Percentiles rank a stretch among this genome's conserved stretches.
phyloP scores from a whole-genome alignment of 306 rosid species.

The Prinsepia uniflora region DNA sequence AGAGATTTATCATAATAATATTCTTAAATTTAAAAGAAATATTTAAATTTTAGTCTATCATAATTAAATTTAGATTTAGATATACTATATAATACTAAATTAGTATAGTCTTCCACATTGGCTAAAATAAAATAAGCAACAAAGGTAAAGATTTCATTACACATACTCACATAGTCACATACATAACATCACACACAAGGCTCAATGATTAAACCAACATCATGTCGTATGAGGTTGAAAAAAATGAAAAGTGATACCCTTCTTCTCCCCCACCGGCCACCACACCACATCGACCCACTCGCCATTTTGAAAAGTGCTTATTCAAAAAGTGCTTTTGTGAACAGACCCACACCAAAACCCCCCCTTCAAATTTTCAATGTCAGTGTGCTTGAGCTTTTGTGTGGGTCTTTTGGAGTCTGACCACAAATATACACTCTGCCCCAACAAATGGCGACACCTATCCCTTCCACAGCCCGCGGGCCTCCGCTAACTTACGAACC shows the following conservation, averaged over 20 bases:
- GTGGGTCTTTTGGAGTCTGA: neutral
- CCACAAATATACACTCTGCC: constrained; percentile 29
- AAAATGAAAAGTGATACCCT: constrained; percentile 29
- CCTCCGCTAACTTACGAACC: constrained; percentile 39
- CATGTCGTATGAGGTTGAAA: constrained; percentile 42
- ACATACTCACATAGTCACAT: too few relatives aligned
- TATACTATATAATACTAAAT: too few relatives aligned
- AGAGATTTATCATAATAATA: too few relatives aligned
- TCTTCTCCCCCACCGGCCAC: constrained; percentile 20
- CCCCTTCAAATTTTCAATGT: neutral
- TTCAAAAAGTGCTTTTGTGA: constrained; percentile 26
- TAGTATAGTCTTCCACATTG: neutral
- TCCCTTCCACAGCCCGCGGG: neutral
- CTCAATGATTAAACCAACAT: constrained; percentile 50
- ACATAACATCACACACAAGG: constrained; percentile 13
- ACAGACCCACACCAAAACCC: neutral
- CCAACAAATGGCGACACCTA: constrained; percentile 24
- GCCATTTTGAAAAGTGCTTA: constrained; percentile 31
- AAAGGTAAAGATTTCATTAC: neutral
- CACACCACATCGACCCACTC: constrained; percentile 23
- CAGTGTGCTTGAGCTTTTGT: too few relatives aligned
- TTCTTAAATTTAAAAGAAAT: too few relatives aligned
- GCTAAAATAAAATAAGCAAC: neutral
- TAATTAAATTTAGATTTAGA: neutral
- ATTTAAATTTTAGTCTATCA: too few relatives aligned